Base-by-base conservation (phyloP, 2,329 filamentous ascomycete species). In the Dactylellina cionopaga region DNA sequence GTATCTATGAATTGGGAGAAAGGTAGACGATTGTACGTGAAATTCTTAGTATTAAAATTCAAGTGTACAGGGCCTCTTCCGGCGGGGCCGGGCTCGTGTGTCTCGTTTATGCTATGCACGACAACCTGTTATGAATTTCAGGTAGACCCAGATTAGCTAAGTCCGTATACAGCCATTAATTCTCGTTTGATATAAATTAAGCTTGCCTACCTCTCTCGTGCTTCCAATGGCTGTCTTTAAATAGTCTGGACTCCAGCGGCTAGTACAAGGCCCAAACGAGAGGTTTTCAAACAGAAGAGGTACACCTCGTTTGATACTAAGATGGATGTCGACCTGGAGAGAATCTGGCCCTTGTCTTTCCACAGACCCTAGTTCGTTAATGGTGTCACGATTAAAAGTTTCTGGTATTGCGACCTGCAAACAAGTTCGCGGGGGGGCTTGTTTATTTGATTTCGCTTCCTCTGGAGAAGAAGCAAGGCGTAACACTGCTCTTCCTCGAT, bases 31-130 rank as follows among this genome's bases (percentile, higher is more conserved):
- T 85, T 83, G 78, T 96, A 96, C 35, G 82, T 81, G 78, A 96
- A 96, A 79, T 96, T 96, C 80, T 96, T 96, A 46, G 84, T 83
- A 65, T 88, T 88, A 78, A 96, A 96, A 76, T 91, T 89, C 89
- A 96, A 92, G 46, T 85, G 85, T 27, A 64, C 86, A 83, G 3
- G 83, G 47, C 39, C 35, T 35, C 3, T 29, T 46, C 51, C 5
- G 83, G 80, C 27, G 3, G 31, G 9, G 9, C 15, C 33, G n/a
- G 25, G 27, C 22, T n/a, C 29, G n/a, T 19, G 15, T 24, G 2
- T 35, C 10, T 41, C 24, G 6, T 51, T 49, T 17, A 89, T 87
- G 75, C 91, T 86, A 77, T 96, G 92, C 3, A 96, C 86, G 9
- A 92, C 83, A 11, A 96, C 85, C 85, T 91, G 74, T 33, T 44